These are phyloP conservation scores for Huiozyma sinensis DNA, from an alignment of 805 yeast genomes.

Conservation along the genomic window DNA sequence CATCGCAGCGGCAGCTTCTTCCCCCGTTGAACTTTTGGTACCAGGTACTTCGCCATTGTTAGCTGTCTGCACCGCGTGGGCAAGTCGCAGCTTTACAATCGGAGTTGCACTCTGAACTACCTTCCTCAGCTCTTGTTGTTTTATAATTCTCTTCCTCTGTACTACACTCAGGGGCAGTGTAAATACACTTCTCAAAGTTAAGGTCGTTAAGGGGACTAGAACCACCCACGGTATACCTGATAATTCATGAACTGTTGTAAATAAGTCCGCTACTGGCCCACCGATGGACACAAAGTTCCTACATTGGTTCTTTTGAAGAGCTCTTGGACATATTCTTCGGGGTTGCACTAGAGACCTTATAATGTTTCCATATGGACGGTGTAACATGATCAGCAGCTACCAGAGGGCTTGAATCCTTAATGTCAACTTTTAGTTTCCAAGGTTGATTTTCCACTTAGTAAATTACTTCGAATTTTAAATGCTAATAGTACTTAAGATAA, in stretches of 20 bases:
- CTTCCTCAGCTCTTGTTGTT: conserved; percentile 64
- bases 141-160: conserved; percentile 58
- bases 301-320: background rate
- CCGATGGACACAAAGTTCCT: conserved; percentile 8
- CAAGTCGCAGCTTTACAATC: conserved; percentile 45
- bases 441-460: no score
- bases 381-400: no score
- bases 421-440: no score
- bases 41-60: conserved; percentile 1
- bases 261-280: conserved; percentile 15
- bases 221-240: conserved; percentile 76
- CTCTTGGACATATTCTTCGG: no score
- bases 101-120: conserved; percentile 68
- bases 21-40: background rate
- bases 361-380: no score
- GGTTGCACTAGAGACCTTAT: no score
- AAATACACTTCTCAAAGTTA: conserved; percentile 50
- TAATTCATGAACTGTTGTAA: conserved; percentile 34
- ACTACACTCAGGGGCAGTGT: conserved; percentile 72
- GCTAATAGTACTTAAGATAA: no score
- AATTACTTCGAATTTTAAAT: no score
- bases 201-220: conserved; percentile 62
- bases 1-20: conserved; percentile 3
- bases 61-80: conserved; percentile 22
- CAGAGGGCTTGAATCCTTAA: no score